Percentiles rank a stretch among this genome's conserved stretches.
phyloP scores from a whole-genome alignment of 768 basidiomycete species.

The Leccinum ochraceum region DNA sequence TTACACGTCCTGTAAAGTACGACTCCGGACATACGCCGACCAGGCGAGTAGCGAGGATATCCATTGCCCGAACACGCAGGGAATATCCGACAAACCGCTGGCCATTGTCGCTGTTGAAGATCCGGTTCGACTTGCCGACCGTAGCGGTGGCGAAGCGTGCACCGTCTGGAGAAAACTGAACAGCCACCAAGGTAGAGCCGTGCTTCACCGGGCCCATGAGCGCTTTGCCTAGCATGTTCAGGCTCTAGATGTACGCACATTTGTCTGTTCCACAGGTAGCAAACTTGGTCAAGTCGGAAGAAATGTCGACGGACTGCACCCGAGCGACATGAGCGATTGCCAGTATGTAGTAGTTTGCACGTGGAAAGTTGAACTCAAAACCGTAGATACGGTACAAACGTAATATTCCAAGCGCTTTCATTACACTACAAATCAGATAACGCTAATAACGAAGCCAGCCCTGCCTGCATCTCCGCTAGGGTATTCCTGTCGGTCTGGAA shows the following conservation, averaged over 20 bases:
- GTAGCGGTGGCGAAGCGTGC: not conserved
- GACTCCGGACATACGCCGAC: not conserved
- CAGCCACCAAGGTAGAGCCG: not conserved
- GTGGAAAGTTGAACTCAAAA: no score
- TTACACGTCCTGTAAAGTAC: slow-evolving; percentile 3
- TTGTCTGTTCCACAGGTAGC: not conserved
- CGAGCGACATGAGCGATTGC: no score
- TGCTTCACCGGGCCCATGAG: not conserved
- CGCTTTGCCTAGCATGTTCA: not conserved
- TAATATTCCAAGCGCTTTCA: no score
- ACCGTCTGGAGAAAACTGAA: not conserved
- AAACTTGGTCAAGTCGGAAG: not conserved
- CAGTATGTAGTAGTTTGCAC: no score
- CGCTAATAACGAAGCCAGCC: no score
- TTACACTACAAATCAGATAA: no score
- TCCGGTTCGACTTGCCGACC: not conserved
- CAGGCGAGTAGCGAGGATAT: not conserved
- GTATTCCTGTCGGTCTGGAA: no score
- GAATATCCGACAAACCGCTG: not conserved
- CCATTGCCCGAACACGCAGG: not conserved
- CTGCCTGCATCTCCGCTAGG: no score
- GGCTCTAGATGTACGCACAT: not conserved
- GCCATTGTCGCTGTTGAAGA: not conserved
- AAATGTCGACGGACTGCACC: not conserved
- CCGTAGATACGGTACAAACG: no score